phyloP scores from a whole-genome alignment of 2,329 filamentous ascomycete species.

The Colletotrichum sp. region DNA sequence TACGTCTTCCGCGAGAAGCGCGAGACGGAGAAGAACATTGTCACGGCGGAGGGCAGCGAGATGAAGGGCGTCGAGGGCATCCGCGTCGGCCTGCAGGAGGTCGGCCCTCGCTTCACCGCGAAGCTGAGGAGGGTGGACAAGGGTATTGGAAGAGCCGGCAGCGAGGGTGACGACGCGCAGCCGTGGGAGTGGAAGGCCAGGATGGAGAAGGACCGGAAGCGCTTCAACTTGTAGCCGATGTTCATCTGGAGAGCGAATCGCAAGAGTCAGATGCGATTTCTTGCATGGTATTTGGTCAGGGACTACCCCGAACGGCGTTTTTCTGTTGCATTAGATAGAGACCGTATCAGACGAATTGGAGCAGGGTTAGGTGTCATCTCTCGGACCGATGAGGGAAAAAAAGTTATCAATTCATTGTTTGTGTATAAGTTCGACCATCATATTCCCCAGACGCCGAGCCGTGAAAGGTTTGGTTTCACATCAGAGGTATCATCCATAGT shows the following conservation, averaged over 20 bases:
- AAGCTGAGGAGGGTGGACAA: conserved; percentile 92
- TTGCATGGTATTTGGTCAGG: conserved; percentile 2
- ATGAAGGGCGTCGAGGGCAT: conserved; percentile 87
- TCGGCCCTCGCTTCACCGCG: conserved; percentile 70
- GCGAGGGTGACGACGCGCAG: conserved; percentile 73
- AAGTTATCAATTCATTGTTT: background rate
- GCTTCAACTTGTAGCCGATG: conserved; percentile 79
- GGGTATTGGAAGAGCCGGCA: conserved; percentile 75
- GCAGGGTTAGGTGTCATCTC: background rate
- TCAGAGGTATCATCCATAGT: conserved; percentile 16
- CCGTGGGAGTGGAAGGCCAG: conserved; percentile 97
- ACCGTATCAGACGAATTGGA: background rate
- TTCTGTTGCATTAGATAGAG: background rate
- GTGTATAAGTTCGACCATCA: background rate
- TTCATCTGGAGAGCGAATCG: background rate
- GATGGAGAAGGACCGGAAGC: conserved; percentile 93
- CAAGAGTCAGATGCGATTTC: background rate
- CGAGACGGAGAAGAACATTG: conserved; percentile 83
- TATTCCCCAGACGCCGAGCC: conserved; percentile 6
- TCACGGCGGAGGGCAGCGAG: conserved; percentile 80
- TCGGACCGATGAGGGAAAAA: background rate
- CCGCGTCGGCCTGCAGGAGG: conserved; percentile 84
- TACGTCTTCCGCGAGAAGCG: conserved; percentile 94
- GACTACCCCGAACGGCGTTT: conserved; percentile 9
- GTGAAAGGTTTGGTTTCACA: conserved; percentile 5